These are phyloP conservation scores for Malus sieversii DNA, from an alignment of 306 rosid genomes.

Conservation along the genomic window DNA sequence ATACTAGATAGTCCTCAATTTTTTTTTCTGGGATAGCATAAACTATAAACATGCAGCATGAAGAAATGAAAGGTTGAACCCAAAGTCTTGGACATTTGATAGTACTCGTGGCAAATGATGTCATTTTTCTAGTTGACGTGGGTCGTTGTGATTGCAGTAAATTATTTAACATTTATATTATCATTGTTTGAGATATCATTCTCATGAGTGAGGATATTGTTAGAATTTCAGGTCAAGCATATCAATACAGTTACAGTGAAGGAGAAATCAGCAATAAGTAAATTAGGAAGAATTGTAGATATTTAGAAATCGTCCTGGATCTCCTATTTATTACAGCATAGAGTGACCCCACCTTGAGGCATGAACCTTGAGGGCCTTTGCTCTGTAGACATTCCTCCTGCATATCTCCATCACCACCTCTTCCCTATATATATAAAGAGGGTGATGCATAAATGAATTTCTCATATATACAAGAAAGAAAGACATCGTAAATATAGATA, in stretches of 20 bases:
- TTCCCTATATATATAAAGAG: neutral
- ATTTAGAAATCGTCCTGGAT: conserved; percentile 21
- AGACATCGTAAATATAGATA: neutral
- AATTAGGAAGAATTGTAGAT: conserved; percentile 1
- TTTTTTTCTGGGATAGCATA: neutral
- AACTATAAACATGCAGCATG: neutral
- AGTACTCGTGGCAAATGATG: neutral
- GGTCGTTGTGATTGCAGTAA: neutral
- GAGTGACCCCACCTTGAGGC: conserved; percentile 33
- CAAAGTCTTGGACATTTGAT: neutral
- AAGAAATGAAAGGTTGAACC: neutral
- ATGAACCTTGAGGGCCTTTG: conserved; percentile 43
- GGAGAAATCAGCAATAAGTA: neutral
- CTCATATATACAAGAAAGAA: neutral
- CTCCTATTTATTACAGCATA: conserved; percentile 40
- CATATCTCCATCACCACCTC: neutral
- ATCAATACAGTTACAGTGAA: neutral
- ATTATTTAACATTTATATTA: neutral
- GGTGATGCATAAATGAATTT: neutral
- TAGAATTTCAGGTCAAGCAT: neutral
- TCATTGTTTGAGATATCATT: neutral
- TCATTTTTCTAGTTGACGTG: neutral
- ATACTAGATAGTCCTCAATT: too few relatives aligned
- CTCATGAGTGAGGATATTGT: neutral
- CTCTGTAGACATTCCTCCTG: neutral